phyloP scores from a whole-genome alignment of 768 basidiomycete species.

The Tephrocybe sp. region DNA sequence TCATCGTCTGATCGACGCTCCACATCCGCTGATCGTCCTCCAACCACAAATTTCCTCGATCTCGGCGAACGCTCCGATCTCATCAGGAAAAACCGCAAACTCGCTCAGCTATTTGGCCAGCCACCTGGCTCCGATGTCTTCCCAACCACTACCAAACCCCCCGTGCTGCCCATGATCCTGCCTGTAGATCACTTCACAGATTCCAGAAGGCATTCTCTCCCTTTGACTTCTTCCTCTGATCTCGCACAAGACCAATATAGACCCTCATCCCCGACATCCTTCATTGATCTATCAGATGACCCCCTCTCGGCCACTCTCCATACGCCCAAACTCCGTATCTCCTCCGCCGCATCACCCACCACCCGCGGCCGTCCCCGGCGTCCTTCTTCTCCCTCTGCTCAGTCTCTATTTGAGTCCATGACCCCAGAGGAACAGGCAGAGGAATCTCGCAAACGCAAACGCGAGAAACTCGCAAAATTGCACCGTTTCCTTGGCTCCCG shows the following conservation, averaged over 20 bases:
- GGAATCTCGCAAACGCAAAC: conserved; percentile 63
- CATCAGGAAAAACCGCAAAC: conserved; percentile 72
- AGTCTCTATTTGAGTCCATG: conserved; percentile 49
- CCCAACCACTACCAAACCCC: conserved; percentile 2
- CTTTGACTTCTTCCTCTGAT: conserved; percentile 51
- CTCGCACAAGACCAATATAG: conserved; percentile 23
- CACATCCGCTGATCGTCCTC: conserved; percentile 35
- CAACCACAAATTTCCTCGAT: conserved; percentile 67
- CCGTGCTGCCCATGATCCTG: conserved; percentile 24
- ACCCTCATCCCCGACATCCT: conserved; percentile 43
- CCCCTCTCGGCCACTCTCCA: conserved; percentile 30
- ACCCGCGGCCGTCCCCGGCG: conserved; percentile 25
- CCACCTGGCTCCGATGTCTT: conserved; percentile 51
- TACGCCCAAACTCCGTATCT: conserved; percentile 15
- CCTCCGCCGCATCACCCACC: conserved; percentile 12
- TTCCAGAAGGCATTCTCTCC: conserved; percentile 54
- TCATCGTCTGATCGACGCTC: conserved; percentile 13
- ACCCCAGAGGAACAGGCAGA: conserved; percentile 56
- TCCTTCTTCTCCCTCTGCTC: conserved; percentile 37
- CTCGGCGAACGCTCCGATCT: conserved; percentile 70
- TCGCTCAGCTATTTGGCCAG: conserved; percentile 78
- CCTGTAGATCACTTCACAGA: conserved; percentile 22
- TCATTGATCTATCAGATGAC: conserved; percentile 74
- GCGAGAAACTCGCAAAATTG: conserved; percentile 77
- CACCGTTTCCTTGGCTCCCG: conserved; percentile 86